Conservation (phyloP, 2,329 filamentous ascomycete genomes). For the Aspergillus vadensis region DNA sequence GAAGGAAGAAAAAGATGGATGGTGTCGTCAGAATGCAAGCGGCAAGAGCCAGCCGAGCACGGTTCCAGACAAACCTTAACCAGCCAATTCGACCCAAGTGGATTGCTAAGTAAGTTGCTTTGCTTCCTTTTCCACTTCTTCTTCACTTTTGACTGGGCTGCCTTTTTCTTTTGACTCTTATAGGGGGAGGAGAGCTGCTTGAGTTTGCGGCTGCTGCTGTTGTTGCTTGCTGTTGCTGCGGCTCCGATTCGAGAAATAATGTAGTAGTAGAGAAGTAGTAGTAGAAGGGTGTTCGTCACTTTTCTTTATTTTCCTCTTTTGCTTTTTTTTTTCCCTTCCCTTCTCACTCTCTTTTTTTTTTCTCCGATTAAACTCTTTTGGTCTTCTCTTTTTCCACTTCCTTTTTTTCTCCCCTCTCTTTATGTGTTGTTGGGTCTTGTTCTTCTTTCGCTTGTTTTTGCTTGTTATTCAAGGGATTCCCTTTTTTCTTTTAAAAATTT, state of each 20-base stretch:
- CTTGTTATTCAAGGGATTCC: conserved; percentile 1
- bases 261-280: too few relatives aligned
- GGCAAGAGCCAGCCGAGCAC: conserved; percentile 35
- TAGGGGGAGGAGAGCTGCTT: not conserved
- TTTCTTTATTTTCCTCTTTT: conserved; percentile 2
- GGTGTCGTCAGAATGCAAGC: conserved; percentile 42
- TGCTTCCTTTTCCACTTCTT: conserved; percentile 4
- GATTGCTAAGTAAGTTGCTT: not conserved
- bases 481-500: not conserved
- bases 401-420: conserved; percentile 1
- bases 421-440: not conserved
- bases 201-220: not conserved
- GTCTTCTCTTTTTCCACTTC: not conserved
- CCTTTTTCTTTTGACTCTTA: not conserved
- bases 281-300: not conserved
- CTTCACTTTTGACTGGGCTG: not conserved
- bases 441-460: conserved; percentile 7
- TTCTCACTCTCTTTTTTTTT: not conserved
- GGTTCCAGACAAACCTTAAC: conserved; percentile 37
- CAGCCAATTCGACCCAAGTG: conserved; percentile 14
- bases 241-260: too few relatives aligned
- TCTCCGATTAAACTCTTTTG: not conserved
- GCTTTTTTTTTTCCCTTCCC: not conserved
- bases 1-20: conserved; percentile 20
- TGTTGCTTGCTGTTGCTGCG: not conserved